These are phyloP conservation scores for Cladophialophora yegresii DNA, from an alignment of 2,329 filamentous ascomycete genomes.

Conservation along the genomic window DNA sequence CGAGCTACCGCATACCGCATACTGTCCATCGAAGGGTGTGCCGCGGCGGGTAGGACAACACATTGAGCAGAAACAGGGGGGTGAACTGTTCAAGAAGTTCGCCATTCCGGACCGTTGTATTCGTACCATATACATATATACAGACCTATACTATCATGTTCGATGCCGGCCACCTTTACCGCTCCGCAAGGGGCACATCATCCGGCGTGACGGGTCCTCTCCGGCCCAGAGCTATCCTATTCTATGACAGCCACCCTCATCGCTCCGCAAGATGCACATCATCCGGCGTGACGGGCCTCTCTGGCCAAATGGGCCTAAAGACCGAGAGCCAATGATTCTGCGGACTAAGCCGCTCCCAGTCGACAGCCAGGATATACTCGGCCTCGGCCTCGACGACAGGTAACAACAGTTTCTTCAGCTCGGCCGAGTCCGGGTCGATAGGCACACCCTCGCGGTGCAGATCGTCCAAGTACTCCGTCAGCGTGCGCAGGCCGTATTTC, in stretches of 20 bases:
- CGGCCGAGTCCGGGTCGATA: conserved; percentile 22
- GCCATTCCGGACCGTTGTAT: neutral
- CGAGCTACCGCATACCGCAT: neutral
- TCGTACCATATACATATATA: neutral
- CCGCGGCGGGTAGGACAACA: neutral
- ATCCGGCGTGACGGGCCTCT: conserved; percentile 4
- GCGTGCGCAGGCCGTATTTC: conserved; percentile 22
- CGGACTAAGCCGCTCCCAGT: conserved; percentile 16
- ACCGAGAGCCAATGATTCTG: conserved; percentile 21
- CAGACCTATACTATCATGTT: neutral
- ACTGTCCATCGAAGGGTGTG: neutral
- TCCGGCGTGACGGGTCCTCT: conserved; percentile 5
- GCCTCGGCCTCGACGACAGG: conserved; percentile 25
- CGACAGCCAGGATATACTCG: conserved; percentile 20
- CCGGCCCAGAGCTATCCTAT: too few species aligned
- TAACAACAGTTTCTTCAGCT: conserved; percentile 25
- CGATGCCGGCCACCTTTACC: neutral
- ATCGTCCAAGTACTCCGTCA: conserved; percentile 19
- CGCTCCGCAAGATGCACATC: conserved; percentile 1
- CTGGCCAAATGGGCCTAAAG: conserved; percentile 8
- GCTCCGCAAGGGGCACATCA: neutral
- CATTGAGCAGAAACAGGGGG: neutral
- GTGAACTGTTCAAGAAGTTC: neutral
- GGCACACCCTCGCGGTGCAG: neutral
- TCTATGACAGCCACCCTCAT: neutral